Base-by-base conservation (phyloP, 2,329 filamentous ascomycete genomes). In the Teratosphaeria pseudoeucalypti region DNA sequence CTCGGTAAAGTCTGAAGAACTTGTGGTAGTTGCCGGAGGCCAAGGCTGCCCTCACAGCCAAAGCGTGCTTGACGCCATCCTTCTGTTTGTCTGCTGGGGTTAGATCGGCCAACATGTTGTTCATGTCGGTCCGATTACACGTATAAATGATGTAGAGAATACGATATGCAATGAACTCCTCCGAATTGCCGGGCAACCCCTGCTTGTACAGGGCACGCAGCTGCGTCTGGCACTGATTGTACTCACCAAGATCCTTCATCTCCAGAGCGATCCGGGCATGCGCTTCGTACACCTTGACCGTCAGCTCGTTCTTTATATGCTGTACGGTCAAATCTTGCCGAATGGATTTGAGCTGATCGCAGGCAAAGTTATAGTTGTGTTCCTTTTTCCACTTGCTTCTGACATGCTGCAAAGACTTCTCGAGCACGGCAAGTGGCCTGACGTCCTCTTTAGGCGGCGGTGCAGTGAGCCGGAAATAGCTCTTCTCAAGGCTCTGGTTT, bases 171-270 rank as follows among this genome's bases (percentile, higher is more conserved):
- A 94, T 94, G 79, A 99, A 99, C 77, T 99, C 94, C 78, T 89
- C 86, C 72, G 89, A 85, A 75, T 92, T 91, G 70, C 92, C 94
- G 72, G 90, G 90, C 73, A 96, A 79, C 67, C 89, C 88, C 78
- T 90, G 84, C 74, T 85, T 84, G 77, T 99, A 97, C 70, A 99
- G 80, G 66, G 88, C 90, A 76, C 90, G 90, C 73, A 99, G 82
- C 79, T 99, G 94, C 71, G 94, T 97, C 81, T 99, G 94, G 77
- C 94, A 99, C 83, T 99, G 94, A 81, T 99, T 99, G 94, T 99
- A 99, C 94, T 99, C 94, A 99, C 94, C 92, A 80, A 97, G 85
- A 81, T 99, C 94, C 78, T 89, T 91, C 83, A 95, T 96, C 77
- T 99, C 92, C 76, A 99, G 81, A 67, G 94, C 94, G 77, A 99